Base-by-base conservation (phyloP, 441 rosid species). In the Metrosideros polymorpha region DNA sequence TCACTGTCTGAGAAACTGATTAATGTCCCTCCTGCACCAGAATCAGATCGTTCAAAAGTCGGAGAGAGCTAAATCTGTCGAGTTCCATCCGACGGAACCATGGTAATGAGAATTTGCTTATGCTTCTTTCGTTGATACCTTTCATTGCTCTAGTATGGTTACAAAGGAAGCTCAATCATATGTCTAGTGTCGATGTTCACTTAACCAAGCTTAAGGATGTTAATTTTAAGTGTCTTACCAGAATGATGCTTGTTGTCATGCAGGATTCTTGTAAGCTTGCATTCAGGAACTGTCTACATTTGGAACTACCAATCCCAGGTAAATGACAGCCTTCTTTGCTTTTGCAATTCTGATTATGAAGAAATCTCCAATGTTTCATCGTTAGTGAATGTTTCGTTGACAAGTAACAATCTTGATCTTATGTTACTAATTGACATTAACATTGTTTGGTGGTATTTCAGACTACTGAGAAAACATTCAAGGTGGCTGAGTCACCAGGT, bases 401-500 rank as follows among this genome's bases (percentile, higher is more conserved):
- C n/a, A 71, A 71, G 47, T 66, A 66, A 35, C 19, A 18, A 18
- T 35, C 77, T 66, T 32, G 43, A 63, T 63, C 45, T 66, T 1
- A 19, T 66, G 77, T 71, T 39, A 10, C 15, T 71, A 22, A 71
- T 71, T 22, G n/a, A 5, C 79, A 39, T 71, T 1, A 2, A 71
- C n/a, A 39, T 8, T 12, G 71, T n/a, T 85, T 84, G 53, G 57
- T 77, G 50, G 75, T 88, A 50, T 24, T 90, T 43, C 89, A 95
- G 98, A 88, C 92, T 5, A 91, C 90, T 89, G 94, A 92, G n/a
- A 95, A 94, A 87, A 93, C 95, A 66, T 91, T 94, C 90, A 95
- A 94, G 86, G 95, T 93, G 89, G 89, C 94, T 25, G 96, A 94
- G 45, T 89, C 96, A 88, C 97, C 95, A 53, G 97, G 98, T 71